Base-by-base conservation (phyloP, 1,139 yeast genomes). In the Pichia sp. region DNA sequence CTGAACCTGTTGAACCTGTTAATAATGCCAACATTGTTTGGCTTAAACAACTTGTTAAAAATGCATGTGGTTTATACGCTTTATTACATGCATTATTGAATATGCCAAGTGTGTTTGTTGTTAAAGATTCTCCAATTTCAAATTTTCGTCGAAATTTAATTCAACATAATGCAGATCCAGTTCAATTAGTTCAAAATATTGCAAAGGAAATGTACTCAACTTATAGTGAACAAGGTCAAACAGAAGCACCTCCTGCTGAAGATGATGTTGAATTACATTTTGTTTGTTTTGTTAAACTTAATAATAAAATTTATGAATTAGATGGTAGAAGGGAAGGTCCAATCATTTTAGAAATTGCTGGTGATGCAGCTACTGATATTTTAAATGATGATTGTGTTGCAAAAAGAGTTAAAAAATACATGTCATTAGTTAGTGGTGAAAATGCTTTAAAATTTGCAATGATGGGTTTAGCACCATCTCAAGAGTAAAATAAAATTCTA, bases 21-120 rank as follows among this genome's bases (percentile, higher is more conserved):
- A 51, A 48, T 16, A 48, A 50, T 24, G 41, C 46, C 10, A 49
- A 45, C 11, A 66, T 76, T 10, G 57, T 69, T 27, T 90, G 97
- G 97, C 80, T 79, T 57, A 79, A 78, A 51, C 98, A 92, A 58
- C 81, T 92, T 1, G 80, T 92, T 33, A 78, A 79, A 50, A 92
- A 92, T 62, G 95, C 96, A 0, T 92, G 98, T 66, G 98, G 98
- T 5, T 74, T 94, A 39, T 87, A 85, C 64, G 98, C 96, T 0
- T 65, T 92, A 40, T 66, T 92, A 29, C 97, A 92, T 58, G 71
- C 86, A 0, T 64, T 87, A 34, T 65, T 81, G 28, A 92, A 92
- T 60, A 67, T 84, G 43, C 76, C 80, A 2, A 53, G 58, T 3
- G 78, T 73, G 30, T 63, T 64, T 49, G 70, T 63, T 51, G 74